phyloP scores from a whole-genome alignment of 2,329 filamentous ascomycete genomes.

The Penicillium sp. region DNA sequence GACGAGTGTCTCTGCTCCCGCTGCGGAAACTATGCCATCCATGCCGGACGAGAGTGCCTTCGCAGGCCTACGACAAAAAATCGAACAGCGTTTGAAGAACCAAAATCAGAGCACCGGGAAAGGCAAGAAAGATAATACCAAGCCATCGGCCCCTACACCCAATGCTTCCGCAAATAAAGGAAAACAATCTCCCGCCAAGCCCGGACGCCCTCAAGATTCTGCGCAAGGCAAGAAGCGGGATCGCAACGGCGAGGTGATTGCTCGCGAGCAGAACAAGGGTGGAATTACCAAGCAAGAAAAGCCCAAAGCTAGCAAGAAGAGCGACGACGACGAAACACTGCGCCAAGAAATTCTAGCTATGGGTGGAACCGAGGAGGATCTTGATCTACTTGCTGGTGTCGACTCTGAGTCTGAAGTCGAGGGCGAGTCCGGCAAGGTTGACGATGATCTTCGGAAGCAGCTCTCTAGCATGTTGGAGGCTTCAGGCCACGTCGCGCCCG shows the following conservation, averaged over 20 bases:
- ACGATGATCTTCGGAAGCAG: slow-evolving; percentile 43
- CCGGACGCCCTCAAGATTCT: slow-evolving; percentile 25
- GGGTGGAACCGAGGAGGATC: slow-evolving; percentile 51
- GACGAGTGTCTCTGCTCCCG: slow-evolving; percentile 16
- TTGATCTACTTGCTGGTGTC: slow-evolving; percentile 45
- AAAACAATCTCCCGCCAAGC: slow-evolving; percentile 19
- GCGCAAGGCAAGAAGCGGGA: slow-evolving; percentile 47
- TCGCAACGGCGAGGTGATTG: slow-evolving; percentile 46
- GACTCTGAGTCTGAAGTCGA: slow-evolving; percentile 50
- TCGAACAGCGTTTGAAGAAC: slow-evolving; percentile 41
- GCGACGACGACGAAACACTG: slow-evolving; percentile 33
- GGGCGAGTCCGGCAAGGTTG: slow-evolving; percentile 28
- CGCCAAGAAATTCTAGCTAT: slow-evolving; percentile 47
- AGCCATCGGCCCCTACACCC: slow-evolving; percentile 22
- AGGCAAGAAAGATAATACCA: slow-evolving; percentile 31
- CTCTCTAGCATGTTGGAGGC: slow-evolving; percentile 37
- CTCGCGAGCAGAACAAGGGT: slow-evolving; percentile 32
- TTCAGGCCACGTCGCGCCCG: slow-evolving; percentile 37
- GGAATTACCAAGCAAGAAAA: slow-evolving; percentile 23
- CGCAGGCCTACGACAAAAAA: slow-evolving; percentile 42
- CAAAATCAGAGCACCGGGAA: slow-evolving; percentile 33
- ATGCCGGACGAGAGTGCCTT: slow-evolving; percentile 41
- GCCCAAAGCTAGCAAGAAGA: slow-evolving; percentile 12
- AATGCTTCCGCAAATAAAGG: slow-evolving; percentile 28
- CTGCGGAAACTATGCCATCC: slow-evolving; percentile 22